These are phyloP conservation scores for Meyerozyma smithsonii DNA, from an alignment of 1,139 yeast species.

Conservation along the genomic window DNA sequence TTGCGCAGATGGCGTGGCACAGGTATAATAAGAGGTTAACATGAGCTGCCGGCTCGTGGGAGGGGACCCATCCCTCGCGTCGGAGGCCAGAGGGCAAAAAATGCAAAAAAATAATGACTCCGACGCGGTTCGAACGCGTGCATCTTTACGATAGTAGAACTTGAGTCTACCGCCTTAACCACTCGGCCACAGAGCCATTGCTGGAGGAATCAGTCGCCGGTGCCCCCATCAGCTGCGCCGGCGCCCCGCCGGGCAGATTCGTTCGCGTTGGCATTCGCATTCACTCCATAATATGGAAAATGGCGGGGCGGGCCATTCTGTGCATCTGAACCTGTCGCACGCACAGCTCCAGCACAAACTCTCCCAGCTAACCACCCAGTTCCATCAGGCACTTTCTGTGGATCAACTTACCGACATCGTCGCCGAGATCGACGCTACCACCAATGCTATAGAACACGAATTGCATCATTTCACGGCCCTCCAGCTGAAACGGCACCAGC, in stretches of 20 bases:
- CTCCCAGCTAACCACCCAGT: slow-evolving; percentile 2
- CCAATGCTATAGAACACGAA: slow-evolving; percentile 19
- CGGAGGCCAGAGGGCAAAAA: no score
- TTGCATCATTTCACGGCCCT: slow-evolving; percentile 22
- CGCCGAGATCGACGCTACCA: slow-evolving; percentile 17
- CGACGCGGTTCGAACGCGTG: slow-evolving; percentile 4
- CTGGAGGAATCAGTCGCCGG: not conserved
- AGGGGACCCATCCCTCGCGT: no score
- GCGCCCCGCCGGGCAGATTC: not conserved
- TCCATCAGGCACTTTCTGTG: slow-evolving; percentile 13
- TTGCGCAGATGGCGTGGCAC: slow-evolving; percentile 48
- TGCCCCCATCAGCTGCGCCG: not conserved
- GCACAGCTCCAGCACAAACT: no score
- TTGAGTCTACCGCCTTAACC: slow-evolving; percentile 4
- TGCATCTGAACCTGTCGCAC: not conserved
- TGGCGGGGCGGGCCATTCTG: not conserved
- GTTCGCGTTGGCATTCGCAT: not conserved
- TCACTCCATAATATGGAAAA: not conserved
- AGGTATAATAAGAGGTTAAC: slow-evolving; percentile 6
- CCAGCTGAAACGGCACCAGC: slow-evolving; percentile 30
- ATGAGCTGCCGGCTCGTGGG: no score
- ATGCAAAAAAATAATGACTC: slow-evolving; percentile 2
- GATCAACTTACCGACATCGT: slow-evolving; percentile 18
- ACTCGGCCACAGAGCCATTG: slow-evolving; percentile 4
- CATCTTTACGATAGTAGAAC: slow-evolving; percentile 3